phyloP scores from a whole-genome alignment of 805 yeast genomes.

The Nakazawaea ernobii region DNA sequence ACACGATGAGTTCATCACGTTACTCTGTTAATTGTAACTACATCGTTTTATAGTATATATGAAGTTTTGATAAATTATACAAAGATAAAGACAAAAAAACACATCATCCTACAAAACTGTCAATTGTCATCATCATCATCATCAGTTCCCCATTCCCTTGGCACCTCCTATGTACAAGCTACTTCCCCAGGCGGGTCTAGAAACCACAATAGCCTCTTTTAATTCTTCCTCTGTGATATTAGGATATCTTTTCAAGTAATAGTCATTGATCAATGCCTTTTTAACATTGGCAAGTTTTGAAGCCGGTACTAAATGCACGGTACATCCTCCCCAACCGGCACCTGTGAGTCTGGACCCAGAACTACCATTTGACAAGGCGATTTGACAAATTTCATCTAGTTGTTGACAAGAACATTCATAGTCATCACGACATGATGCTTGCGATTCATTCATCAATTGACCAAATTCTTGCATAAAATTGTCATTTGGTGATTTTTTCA shows the following conservation, averaged over 20 bases:
- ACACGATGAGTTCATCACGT: no score
- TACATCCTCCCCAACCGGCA: slow-evolving; percentile 75
- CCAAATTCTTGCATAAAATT: slow-evolving; percentile 43
- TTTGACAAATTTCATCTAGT: slow-evolving; percentile 44
- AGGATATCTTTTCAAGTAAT: slow-evolving; percentile 46
- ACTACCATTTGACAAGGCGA: slow-evolving; percentile 53
- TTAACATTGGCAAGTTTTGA: slow-evolving; percentile 32
- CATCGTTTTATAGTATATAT: no score
- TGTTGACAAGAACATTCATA: slow-evolving; percentile 54
- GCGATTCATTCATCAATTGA: slow-evolving; percentile 52
- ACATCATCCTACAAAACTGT: no score
- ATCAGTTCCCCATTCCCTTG: not conserved
- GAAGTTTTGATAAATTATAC: no score
- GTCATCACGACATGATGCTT: slow-evolving; percentile 40
- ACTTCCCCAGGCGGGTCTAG: slow-evolving; percentile 53
- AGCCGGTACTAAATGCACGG: slow-evolving; percentile 55
- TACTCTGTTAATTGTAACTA: no score
- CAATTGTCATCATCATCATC: no score
- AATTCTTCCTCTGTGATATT: slow-evolving; percentile 38
- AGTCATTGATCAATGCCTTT: slow-evolving; percentile 41
- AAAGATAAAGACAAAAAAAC: no score
- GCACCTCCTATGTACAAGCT: slow-evolving; percentile 16
- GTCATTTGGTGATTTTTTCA: slow-evolving; percentile 20
- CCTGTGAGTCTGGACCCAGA: slow-evolving; percentile 71
- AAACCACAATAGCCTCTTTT: slow-evolving; percentile 45